Evolutionary conservation across 257 asterid genomes (phyloP), one percentile per base, ranked within the genome.

Genomic region (Agastache rugosa): DNA sequence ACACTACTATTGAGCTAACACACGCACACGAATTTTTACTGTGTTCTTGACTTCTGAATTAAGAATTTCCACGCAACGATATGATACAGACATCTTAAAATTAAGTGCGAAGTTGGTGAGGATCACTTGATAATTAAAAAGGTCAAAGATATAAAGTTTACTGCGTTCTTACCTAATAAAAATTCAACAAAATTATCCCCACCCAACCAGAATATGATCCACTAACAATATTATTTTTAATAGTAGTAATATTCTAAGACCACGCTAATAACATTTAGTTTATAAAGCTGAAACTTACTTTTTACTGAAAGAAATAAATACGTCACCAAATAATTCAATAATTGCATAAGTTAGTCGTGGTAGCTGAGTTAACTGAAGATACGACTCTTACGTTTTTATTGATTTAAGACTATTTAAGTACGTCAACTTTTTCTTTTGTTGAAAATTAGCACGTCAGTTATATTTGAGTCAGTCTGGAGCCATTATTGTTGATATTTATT

Each of bases 31-130:
- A n/a, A n/a, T n/a, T n/a, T n/a, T 51, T 55, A 55, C 34, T 0
- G 29, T 55, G 31, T 10, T 55, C n/a, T n/a, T n/a, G n/a, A n/a
- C n/a, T n/a, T n/a, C 6, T 15, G 41, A 58, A 27, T 27, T 12
- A 12, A 62, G 48, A 62, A 35, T 35, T 9, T 35, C 16, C 15
- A 59, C 64, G 22, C 29, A 62, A 17, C 48, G 48, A 62, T 29
- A 9, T 62, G 68, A 62, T 62, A 3, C 29, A 20, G 68, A 35
- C 68, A n/a, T 1, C 48, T 35, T 34, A 27, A 35, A 41, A 35
- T 35, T 62, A 14, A 34, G 50, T 62, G 68, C 68, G 48, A 62
- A 35, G 50, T 62, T 62, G 68, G 68, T 35, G 68, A 35, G 35
- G 15, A 62, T 5, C 27, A 61, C 2, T 29, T 4, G 27, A 62